Evolutionary conservation across 768 basidiomycete species (phyloP).

Genomic region (Russula griseocarnosa): DNA sequence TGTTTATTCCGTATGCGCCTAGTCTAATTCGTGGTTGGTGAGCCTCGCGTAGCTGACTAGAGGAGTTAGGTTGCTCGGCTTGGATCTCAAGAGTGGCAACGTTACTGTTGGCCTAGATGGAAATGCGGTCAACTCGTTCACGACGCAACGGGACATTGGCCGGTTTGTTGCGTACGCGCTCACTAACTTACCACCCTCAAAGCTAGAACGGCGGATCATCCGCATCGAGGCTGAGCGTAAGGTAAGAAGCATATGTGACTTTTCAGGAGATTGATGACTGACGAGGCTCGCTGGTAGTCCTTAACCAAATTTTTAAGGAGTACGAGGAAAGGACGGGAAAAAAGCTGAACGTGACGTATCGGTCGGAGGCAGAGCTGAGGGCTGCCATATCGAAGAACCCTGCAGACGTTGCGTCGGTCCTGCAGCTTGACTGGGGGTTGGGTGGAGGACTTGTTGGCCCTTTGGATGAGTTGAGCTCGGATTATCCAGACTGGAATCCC

Average conservation of each 20-base stretch:
- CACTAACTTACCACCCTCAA: slow-evolving; percentile 16
- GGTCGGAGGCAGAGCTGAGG: slow-evolving; percentile 17
- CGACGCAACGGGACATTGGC: slow-evolving; percentile 26
- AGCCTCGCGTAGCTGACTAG: background rate
- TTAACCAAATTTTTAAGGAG: slow-evolving; percentile 29
- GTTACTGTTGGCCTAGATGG: slow-evolving; percentile 24
- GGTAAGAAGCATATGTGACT: slow-evolving; percentile 13
- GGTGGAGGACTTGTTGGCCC: slow-evolving; percentile 20
- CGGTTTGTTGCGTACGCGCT: slow-evolving; percentile 28
- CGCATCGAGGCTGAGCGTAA: slow-evolving; percentile 27
- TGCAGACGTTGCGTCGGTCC: background rate
- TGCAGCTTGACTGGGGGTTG: slow-evolving; percentile 21
- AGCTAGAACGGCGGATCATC: slow-evolving; percentile 22
- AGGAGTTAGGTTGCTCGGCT: slow-evolving; percentile 8
- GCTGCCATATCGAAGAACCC: slow-evolving; percentile 17
- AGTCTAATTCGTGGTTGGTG: background rate
- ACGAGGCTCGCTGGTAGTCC: slow-evolving; percentile 2
- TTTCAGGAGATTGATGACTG: background rate
- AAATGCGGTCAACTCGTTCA: slow-evolving; percentile 25
- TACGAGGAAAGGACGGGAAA: slow-evolving; percentile 23
- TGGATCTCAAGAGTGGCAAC: slow-evolving; percentile 22
- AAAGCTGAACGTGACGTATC: slow-evolving; percentile 22
- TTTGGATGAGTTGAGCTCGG: slow-evolving; percentile 13
- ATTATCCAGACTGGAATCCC: slow-evolving; percentile 28
- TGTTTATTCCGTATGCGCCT: slow-evolving; percentile 17